Conservation (phyloP, 2,329 filamentous ascomycete genomes). For the Monilinia aucupariae region DNA sequence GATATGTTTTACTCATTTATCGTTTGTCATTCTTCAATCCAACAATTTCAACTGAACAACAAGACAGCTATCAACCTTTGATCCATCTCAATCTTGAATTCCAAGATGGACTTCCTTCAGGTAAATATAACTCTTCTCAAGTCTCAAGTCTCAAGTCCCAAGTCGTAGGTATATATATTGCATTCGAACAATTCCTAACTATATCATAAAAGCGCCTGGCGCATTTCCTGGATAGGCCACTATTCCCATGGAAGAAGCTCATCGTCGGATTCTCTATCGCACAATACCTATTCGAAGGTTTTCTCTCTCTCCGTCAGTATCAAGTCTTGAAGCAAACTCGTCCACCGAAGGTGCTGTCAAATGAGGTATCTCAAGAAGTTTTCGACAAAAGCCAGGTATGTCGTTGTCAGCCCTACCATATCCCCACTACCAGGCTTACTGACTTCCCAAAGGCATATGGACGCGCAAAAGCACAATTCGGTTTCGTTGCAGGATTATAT, state of each 20-base stretch:
- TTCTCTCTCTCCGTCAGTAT: conserved; percentile 87
- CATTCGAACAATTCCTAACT: conserved; percentile 21
- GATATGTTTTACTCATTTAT: background rate
- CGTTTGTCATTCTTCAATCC: background rate
- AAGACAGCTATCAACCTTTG: background rate
- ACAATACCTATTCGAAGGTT: conserved; percentile 85
- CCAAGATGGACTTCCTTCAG: conserved; percentile 37
- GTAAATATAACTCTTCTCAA: conserved; percentile 22
- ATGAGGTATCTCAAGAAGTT: conserved; percentile 82
- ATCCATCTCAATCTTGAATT: conserved; percentile 1
- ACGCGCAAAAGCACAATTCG: conserved; percentile 89
- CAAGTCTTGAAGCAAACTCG: conserved; percentile 72
- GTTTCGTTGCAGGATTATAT: conserved; percentile 74
- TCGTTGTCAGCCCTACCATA: conserved; percentile 10
- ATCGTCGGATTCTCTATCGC: conserved; percentile 91
- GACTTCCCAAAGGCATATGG: conserved; percentile 64
- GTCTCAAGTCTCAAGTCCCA: too few species aligned
- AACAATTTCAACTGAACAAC: conserved; percentile 1
- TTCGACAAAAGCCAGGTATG: conserved; percentile 85
- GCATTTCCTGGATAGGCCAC: conserved; percentile 78
- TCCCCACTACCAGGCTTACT: conserved; percentile 17
- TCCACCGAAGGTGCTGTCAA: conserved; percentile 78
- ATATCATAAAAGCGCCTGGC: conserved; percentile 59
- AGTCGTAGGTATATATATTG: background rate
- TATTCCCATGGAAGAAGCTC: conserved; percentile 96